These are phyloP conservation scores for Coemansia sp. DNA, from an alignment of 192 early-diverging fungal genomes.

Conservation along the genomic window DNA sequence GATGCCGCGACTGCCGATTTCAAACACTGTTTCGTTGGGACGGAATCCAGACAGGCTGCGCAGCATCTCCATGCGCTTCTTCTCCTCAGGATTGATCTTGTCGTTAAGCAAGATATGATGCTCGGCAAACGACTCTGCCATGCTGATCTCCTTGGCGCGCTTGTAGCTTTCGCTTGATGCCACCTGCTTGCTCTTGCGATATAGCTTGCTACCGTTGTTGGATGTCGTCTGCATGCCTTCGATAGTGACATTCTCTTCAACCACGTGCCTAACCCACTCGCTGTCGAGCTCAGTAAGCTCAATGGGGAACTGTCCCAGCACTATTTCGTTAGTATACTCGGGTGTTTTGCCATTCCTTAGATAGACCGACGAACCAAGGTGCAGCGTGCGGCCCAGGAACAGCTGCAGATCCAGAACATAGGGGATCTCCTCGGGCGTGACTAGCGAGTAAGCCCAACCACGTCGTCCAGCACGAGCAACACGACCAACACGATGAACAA, in stretches of 20 bases:
- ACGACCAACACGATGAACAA: conserved; percentile 97
- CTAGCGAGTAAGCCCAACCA: conserved; percentile 90
- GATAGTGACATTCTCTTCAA: conserved; percentile 64
- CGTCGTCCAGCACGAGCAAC: conserved; percentile 91
- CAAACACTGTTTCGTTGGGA: conserved; percentile 92
- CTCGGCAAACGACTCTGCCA: conserved; percentile 60
- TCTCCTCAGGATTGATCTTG: conserved; percentile 59
- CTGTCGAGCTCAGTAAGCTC: conserved; percentile 67
- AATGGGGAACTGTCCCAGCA: conserved; percentile 75
- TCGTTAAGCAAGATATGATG: conserved; percentile 74
- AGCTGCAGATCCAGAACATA: conserved; percentile 92
- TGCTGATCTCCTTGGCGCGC: conserved; percentile 81
- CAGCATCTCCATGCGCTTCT: conserved; percentile 68
- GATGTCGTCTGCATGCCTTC: conserved; percentile 65
- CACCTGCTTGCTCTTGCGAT: conserved; percentile 73
- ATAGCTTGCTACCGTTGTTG: conserved; percentile 85
- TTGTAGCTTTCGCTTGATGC: conserved; percentile 86
- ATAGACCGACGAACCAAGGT: conserved; percentile 54
- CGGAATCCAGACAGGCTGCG: conserved; percentile 76
- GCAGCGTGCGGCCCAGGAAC: conserved; percentile 77
- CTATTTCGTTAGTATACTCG: conserved; percentile 77
- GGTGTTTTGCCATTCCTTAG: conserved; percentile 29
- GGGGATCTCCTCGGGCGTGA: conserved; percentile 87
- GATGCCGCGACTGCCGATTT: conserved; percentile 81
- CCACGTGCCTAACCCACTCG: conserved; percentile 69